Base-by-base conservation (phyloP, 2,329 filamentous ascomycete genomes). In the Waltergamsia citrina region DNA sequence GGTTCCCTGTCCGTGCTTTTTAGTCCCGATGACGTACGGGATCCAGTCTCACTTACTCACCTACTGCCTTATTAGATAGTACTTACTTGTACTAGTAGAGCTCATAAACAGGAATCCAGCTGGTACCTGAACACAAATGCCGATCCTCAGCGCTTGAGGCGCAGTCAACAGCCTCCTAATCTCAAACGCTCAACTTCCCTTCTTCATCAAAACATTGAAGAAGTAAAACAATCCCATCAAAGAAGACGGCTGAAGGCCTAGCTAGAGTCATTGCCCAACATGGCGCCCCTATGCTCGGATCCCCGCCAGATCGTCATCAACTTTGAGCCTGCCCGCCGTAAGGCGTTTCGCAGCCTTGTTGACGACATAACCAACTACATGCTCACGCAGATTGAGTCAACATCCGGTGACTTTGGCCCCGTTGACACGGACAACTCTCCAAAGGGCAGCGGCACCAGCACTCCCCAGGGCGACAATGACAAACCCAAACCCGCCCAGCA, bases 241-340 rank as follows among this genome's bases (percentile, higher is more conserved):
- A n/a, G n/a, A n/a, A n/a, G n/a, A n/a, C n/a, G n/a, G n/a, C n/a
- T n/a, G n/a, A n/a, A n/a, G n/a, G n/a, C n/a, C n/a, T n/a, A n/a
- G n/a, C n/a, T n/a, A n/a, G n/a, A n/a, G n/a, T n/a, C 6, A 25
- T 12, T 4, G 21, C 21, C 26, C 42, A 48, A 11, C 36, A 74
- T 74, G 71, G 67, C 71, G 37, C 71, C 71, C 34, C 57, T 69
- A 33, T 69, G 63, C 36, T 62, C 59, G 23, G 71, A 74, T 41
- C 71, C 71, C 32, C 65, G 69, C 38, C 69, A 71, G 43, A 52
- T 75, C 35, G 62, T 71, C 52, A 64, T 76, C 34, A 60, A 69
- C 18, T 59, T 78, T 26, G 69, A 74, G 42, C 58, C 60, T 19
- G 63, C 66, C 19, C 61, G 65, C 29, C 67, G 72, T 30, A 62